Base-by-base conservation (phyloP, 495 filamentous ascomycete genomes). In the Penicillium diatomitis region DNA sequence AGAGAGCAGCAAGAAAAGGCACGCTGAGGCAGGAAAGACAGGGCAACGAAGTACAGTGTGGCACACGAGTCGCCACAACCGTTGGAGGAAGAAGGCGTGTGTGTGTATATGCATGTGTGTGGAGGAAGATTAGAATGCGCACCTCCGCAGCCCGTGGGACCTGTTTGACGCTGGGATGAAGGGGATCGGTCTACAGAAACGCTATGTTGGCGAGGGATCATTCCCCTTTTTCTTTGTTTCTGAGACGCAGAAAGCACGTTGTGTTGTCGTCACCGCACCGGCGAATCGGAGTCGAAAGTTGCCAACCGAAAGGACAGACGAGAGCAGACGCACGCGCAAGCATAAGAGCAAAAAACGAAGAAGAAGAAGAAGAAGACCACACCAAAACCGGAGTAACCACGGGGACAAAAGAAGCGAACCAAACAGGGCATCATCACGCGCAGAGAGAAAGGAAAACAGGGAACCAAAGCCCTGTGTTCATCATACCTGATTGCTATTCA, bases 161-260 rank as follows among this genome's bases (percentile, higher is more conserved):
- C 69, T 90, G 95, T 70, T 90, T 94, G 70, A 95, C 90, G 64
- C 89, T 87, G 73, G 90, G 86, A 83, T 96, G 94, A 61, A 96
- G 76, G 73, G 87, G 84, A 55, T 83, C 79, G 68, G 86, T 88
- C 58, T 60, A 69, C 60, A 53, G 38, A 55, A 51, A 60, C 47
- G 54, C 65, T 20, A 66, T 72, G 66, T 72, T 75, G 71, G 71
- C 66, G 53, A 59, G 47, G 49, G n/a, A 31, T 36, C 31, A 20
- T 44, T 29, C 31, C 31, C 7, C 8, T 20, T 20, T 20, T 20
- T 20, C 1, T 20, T 20, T 20, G 20, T 20, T 20, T 20, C 20
- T 20, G 20, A 20, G 20, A 20, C 20, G 20, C 20, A 20, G 20
- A 2, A 20, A 20, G 20, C 20, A 20, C 20, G 20, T 20, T 20